Conservation (phyloP, 2,329 filamentous ascomycete genomes). For the Chalaropsis thielavioides region DNA sequence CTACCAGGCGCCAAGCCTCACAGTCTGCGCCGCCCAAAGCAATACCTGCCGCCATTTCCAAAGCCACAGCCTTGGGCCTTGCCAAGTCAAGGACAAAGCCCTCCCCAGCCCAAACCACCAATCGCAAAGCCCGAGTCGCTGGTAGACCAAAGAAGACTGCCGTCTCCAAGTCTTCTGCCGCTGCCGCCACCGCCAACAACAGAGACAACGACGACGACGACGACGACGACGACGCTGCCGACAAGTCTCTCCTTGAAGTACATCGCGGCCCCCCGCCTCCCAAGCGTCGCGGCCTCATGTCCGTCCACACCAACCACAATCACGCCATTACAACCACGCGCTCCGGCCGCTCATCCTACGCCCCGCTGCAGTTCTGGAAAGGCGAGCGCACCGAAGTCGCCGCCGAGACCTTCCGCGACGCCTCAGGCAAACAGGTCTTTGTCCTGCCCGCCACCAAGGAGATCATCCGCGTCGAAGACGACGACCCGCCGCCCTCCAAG, state of each 20-base stretch:
- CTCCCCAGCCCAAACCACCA: conserved; percentile 8
- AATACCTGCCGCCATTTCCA: not conserved
- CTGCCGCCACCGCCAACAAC: not conserved
- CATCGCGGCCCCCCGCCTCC: conserved; percentile 43
- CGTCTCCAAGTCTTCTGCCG: not conserved
- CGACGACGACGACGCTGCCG: conserved; percentile 27
- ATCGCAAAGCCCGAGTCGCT: conserved; percentile 5
- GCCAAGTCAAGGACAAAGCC: conserved; percentile 11
- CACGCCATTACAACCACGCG: conserved; percentile 42
- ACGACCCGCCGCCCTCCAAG: conserved; percentile 25
- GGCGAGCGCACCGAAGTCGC: conserved; percentile 66
- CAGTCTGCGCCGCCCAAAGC: not conserved
- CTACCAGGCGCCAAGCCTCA: not conserved
- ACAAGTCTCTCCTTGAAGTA: conserved; percentile 34
- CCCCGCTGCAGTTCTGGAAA: conserved; percentile 72
- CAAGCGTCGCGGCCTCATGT: conserved; percentile 40
- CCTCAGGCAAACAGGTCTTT: conserved; percentile 23
- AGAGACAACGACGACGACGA: conserved; percentile 23
- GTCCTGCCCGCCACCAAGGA: conserved; percentile 60
- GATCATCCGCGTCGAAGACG: conserved; percentile 59
- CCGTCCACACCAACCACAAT: conserved; percentile 35
- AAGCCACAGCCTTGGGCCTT: not conserved
- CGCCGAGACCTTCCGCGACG: conserved; percentile 36
- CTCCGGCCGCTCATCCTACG: conserved; percentile 63
- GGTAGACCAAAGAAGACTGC: not conserved